Conservation (phyloP, 805 yeast genomes). For the Starmerella vaccinii region DNA sequence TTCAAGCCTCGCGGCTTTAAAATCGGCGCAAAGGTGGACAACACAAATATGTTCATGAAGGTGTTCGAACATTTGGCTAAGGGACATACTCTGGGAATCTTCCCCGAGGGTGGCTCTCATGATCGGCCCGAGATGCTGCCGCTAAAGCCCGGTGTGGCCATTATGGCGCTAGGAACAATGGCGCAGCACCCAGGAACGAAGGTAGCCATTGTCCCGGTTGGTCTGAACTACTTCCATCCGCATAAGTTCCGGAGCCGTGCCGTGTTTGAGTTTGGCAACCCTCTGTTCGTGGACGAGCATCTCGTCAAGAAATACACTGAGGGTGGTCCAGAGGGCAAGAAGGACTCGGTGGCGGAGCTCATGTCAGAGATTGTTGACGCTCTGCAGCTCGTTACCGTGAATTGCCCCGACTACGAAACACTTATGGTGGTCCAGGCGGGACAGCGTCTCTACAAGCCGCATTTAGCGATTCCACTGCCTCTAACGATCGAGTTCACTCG, state of each 20-base stretch:
- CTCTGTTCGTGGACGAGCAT: constrained; percentile 54
- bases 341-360: constrained; percentile 63
- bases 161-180: constrained; percentile 95
- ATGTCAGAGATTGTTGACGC: constrained; percentile 64
- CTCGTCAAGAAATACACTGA: constrained; percentile 54
- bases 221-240: constrained; percentile 94
- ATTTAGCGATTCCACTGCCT: constrained; percentile 64
- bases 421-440: constrained; percentile 85
- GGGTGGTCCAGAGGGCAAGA: constrained; percentile 48
- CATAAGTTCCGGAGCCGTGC: constrained; percentile 93
- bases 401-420: constrained; percentile 82
- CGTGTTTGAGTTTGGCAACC: constrained; percentile 87
- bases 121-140: constrained; percentile 89
- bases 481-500: constrained; percentile 85
- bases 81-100: constrained; percentile 80
- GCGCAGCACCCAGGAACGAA: constrained; percentile 62
- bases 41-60: constrained; percentile 65
- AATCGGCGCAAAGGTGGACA: constrained; percentile 76
- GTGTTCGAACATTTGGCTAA: constrained; percentile 76
- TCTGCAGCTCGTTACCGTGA: constrained; percentile 73
- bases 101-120: constrained; percentile 98
- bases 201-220: constrained; percentile 88
- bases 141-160: constrained; percentile 92
- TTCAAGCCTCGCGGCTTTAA: constrained; percentile 47
- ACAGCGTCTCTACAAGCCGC: constrained; percentile 69